Percentiles rank a stretch among this genome's conserved stretches.
These are phyloP conservation scores for Carallia pectinifolia DNA, from an alignment of 345 rosid genomes.

Conservation along the genomic window DNA sequence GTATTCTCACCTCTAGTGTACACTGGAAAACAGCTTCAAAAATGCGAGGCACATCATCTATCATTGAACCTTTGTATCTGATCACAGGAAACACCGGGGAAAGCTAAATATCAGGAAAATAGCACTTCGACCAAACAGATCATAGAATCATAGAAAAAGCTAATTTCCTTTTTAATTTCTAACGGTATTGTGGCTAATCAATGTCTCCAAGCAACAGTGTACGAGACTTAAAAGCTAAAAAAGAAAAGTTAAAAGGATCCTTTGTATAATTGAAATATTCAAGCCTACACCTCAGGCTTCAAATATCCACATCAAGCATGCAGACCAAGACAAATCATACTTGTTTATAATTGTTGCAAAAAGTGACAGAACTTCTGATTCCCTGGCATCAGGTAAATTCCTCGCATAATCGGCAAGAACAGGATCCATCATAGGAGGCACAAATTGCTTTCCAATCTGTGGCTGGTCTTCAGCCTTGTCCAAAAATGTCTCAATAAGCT, in stretches of 20 bases:
- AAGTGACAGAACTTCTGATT: conserved; percentile 93
- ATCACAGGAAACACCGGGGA: conserved; percentile 8
- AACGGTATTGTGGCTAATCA: background rate
- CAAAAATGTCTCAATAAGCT: conserved; percentile 94
- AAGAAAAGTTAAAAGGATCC: too few species aligned
- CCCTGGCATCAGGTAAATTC: conserved; percentile 98
- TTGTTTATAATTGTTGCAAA: conserved; percentile 98
- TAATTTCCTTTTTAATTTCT: background rate
- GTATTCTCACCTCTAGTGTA: conserved; percentile 78
- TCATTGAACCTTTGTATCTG: conserved; percentile 91
- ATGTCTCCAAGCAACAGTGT: too few species aligned
- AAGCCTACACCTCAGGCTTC: too few species aligned
- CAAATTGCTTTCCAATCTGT: conserved; percentile 96
- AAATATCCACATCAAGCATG: background rate
- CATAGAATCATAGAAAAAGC: background rate
- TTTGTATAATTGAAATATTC: too few species aligned
- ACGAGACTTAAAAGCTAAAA: too few species aligned
- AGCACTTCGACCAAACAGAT: background rate
- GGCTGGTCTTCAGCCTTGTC: conserved; percentile 99
- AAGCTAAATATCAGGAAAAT: background rate
- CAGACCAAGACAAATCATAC: conserved; percentile 32
- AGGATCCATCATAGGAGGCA: conserved; percentile 98
- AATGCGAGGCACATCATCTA: conserved; percentile 93
- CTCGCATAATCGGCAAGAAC: conserved; percentile 96
- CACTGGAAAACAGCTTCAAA: conserved; percentile 99